These are phyloP conservation scores for Pouteria glomerata DNA, from an alignment of 148 eudicot genomes.

Conservation along the genomic window DNA sequence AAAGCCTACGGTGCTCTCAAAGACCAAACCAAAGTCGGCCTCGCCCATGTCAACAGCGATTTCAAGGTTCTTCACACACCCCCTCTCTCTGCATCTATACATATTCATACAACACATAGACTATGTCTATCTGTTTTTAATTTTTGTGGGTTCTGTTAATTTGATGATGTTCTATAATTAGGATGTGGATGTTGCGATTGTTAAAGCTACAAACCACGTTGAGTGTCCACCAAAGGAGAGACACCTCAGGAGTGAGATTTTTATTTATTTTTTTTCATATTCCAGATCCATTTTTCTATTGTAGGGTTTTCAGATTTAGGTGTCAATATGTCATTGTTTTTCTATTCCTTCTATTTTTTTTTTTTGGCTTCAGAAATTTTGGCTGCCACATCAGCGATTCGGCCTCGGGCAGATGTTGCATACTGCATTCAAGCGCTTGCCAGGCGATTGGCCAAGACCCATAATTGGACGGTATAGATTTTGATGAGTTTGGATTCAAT, in stretches of 20 bases:
- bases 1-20: conserved; percentile 92
- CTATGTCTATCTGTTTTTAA: not conserved
- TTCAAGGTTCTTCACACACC: conserved; percentile 84
- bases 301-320: conserved; percentile 2
- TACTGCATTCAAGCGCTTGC: conserved; percentile 90
- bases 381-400: conserved; percentile 65
- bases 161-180: conserved; percentile 23
- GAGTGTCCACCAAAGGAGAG: conserved; percentile 95
- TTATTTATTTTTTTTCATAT: not conserved
- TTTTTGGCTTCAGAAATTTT: too few species aligned
- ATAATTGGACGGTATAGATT: conserved; percentile 86
- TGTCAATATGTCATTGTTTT: too few species aligned
- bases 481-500: not conserved
- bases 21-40: conserved; percentile 92
- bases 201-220: conserved; percentile 95
- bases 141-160: not conserved
- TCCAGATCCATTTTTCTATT: not conserved
- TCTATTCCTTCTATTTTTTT: too few species aligned
- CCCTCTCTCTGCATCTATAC: not conserved
- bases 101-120: not conserved
- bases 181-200: conserved; percentile 97
- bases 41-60: conserved; percentile 93
- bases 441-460: conserved; percentile 82
- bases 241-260: conserved; percentile 77
- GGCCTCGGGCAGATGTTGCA: conserved; percentile 94